A percentile compares a stretch with the other conserved stretches of the same genome.
Evolutionary conservation across 164 flowering plant species (phyloP).

Genomic region (Tetrastigma voinierianum): DNA sequence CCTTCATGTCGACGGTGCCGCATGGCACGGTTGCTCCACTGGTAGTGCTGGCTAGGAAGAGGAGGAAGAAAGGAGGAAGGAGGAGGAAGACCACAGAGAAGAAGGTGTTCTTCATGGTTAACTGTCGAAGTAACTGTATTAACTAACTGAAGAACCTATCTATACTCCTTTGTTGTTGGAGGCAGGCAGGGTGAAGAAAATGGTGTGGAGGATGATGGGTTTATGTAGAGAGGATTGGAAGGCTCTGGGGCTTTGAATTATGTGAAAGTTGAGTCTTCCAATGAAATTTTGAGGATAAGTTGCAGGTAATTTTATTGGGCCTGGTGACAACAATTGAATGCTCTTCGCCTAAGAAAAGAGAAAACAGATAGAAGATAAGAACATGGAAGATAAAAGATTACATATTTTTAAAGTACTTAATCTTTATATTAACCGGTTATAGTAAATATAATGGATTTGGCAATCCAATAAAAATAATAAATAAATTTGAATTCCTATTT

Average conservation of each 20-base stretch:
- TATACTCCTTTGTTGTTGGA: no score
- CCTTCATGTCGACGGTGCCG: constrained; percentile 24
- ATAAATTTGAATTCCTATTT: no score
- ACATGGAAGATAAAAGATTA: no score
- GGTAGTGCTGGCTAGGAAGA: constrained; percentile 19
- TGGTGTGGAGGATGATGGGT: background rate
- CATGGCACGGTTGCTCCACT: constrained; percentile 28
- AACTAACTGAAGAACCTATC: background rate
- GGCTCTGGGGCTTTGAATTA: background rate
- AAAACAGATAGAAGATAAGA: no score
- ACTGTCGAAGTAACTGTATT: background rate
- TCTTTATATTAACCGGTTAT: no score
- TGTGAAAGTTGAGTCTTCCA: constrained; percentile 4
- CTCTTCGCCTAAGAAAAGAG: no score
- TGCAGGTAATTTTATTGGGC: background rate
- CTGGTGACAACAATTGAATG: no score
- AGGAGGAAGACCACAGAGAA: constrained; percentile 27
- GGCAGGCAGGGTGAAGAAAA: background rate
- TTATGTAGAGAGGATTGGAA: background rate
- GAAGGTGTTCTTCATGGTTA: constrained; percentile 27
- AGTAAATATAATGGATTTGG: no score
- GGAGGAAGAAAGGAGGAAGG: constrained; percentile 26
- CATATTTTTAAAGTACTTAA: no score
- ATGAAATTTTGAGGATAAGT: background rate
- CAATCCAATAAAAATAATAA: no score